phyloP scores from a whole-genome alignment of 306 rosid species.

The Adenanthera pavonina region DNA sequence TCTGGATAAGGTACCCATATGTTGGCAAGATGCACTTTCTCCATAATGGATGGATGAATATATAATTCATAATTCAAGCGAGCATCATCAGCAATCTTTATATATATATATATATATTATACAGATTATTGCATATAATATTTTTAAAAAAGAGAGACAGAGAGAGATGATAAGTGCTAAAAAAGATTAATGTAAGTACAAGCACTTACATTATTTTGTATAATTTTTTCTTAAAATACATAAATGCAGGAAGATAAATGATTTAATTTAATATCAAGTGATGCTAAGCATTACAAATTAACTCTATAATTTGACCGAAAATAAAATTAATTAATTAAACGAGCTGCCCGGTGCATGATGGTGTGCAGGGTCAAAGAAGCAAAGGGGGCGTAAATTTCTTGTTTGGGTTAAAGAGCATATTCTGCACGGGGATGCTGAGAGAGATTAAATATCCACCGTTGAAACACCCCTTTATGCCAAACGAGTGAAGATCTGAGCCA shows the following conservation, averaged over 20 bases:
- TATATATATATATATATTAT: no score
- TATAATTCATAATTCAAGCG: background rate
- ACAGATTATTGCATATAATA: no score
- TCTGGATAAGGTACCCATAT: background rate
- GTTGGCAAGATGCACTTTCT: constrained; percentile 15
- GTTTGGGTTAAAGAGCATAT: constrained; percentile 44
- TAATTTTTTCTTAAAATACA: background rate
- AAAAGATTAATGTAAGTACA: background rate
- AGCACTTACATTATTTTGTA: background rate
- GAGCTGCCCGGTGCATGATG: background rate
- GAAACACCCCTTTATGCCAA: constrained; percentile 44
- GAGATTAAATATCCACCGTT: constrained; percentile 42
- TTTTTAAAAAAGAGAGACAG: background rate
- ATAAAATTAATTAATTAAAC: background rate
- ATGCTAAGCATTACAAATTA: background rate
- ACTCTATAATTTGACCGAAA: background rate
- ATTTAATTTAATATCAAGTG: background rate
- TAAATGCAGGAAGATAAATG: background rate
- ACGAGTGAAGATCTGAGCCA: constrained; percentile 39
- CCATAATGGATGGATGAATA: background rate
- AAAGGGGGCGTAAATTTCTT: constrained; percentile 18
- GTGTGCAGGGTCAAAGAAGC: constrained; percentile 24
- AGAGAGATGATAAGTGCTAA: background rate
- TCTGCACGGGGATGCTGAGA: constrained; percentile 31
- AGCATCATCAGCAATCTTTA: no score